Conservation (phyloP, 495 filamentous ascomycete genomes). For the Xylaria flabelliformis region DNA sequence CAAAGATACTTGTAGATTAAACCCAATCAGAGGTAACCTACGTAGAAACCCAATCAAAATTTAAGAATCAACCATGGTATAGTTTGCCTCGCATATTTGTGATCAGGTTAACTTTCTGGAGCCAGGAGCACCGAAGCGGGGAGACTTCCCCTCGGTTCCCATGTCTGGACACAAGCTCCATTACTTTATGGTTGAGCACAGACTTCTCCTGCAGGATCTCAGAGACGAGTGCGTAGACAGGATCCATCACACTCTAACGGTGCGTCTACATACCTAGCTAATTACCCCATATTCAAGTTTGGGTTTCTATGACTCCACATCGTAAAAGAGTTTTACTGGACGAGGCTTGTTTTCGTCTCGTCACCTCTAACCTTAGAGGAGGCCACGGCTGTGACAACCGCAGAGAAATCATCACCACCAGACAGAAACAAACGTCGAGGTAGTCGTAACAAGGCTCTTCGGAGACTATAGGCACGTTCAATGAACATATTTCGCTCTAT, state of each 20-base stretch:
- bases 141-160: background rate
- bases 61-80: background rate
- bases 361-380: background rate
- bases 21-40: background rate
- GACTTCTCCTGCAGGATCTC: slow-evolving; percentile 7
- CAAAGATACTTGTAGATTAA: slow-evolving; percentile 80
- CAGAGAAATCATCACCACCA: background rate
- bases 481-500: background rate
- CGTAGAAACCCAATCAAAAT: background rate
- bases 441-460: background rate
- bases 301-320: background rate
- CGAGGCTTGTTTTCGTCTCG: background rate
- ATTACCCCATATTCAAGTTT: slow-evolving; percentile 2
- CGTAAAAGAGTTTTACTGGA: background rate
- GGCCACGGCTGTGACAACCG: background rate
- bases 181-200: slow-evolving; percentile 13
- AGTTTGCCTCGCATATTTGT: background rate
- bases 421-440: background rate
- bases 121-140: slow-evolving; percentile 6
- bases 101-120: background rate
- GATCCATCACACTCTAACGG: background rate
- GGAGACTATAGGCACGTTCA: background rate
- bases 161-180: background rate
- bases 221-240: background rate
- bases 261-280: background rate